phyloP scores from a whole-genome alignment of 345 rosid species.

The Pugionium cornutum region DNA sequence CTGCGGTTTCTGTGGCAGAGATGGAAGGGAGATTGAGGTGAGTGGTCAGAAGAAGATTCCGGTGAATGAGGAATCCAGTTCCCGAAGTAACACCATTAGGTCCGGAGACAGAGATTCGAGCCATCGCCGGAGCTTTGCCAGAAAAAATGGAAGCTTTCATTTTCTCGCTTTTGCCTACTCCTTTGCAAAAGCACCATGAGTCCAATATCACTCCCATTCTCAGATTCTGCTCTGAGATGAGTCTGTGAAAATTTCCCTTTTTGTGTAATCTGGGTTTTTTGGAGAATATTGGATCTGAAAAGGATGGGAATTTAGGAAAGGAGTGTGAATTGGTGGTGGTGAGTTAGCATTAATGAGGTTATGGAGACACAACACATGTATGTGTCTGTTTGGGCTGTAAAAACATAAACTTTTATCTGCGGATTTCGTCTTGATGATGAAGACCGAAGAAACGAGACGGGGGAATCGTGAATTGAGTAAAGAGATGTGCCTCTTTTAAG shows the following conservation, averaged over 20 bases:
- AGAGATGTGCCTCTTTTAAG: slow-evolving; percentile 37
- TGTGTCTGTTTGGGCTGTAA: slow-evolving; percentile 32
- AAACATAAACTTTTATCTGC: slow-evolving; percentile 24
- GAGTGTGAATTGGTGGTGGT: slow-evolving; percentile 21
- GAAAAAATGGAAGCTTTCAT: slow-evolving; percentile 76
- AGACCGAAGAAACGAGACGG: slow-evolving; percentile 40
- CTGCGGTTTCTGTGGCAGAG: slow-evolving; percentile 71
- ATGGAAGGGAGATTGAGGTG: slow-evolving; percentile 82
- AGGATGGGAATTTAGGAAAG: slow-evolving; percentile 34
- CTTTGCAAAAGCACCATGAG: slow-evolving; percentile 93
- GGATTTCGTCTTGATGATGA: slow-evolving; percentile 29
- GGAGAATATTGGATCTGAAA: slow-evolving; percentile 46
- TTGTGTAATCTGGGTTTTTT: neutral
- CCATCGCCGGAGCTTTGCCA: slow-evolving; percentile 62
- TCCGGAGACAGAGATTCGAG: slow-evolving; percentile 51
- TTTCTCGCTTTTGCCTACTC: slow-evolving; percentile 80
- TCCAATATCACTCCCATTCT: slow-evolving; percentile 70
- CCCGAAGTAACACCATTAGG: slow-evolving; percentile 50
- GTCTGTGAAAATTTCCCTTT: neutral
- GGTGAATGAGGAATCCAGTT: slow-evolving; percentile 83
- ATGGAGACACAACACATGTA: slow-evolving; percentile 41
- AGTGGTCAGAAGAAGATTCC: slow-evolving; percentile 81
- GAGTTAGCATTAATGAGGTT: slow-evolving; percentile 30
- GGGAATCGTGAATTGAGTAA: slow-evolving; percentile 60
- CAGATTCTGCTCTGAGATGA: slow-evolving; percentile 19